phyloP scores from a whole-genome alignment of 495 filamentous ascomycete genomes.

The Aspergillus bertholletiae region DNA sequence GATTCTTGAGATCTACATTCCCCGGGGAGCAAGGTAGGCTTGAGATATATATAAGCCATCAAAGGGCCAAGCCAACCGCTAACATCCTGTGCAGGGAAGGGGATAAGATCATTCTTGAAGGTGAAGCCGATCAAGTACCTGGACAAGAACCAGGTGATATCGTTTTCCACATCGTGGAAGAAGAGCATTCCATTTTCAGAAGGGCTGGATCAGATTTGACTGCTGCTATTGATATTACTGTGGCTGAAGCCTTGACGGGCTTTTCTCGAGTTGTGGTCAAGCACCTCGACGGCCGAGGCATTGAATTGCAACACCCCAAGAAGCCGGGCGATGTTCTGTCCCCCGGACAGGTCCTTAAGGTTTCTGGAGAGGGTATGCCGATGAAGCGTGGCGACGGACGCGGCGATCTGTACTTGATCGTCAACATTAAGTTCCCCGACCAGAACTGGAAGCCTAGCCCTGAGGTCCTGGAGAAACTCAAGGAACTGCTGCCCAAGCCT shows the following conservation, averaged over 20 bases:
- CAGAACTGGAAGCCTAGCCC: conserved; percentile 75
- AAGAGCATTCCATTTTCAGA: conserved; percentile 74
- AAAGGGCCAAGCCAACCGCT: conserved; percentile 6
- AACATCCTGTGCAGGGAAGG: conserved; percentile 54
- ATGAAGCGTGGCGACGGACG: conserved; percentile 75
- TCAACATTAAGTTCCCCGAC: conserved; percentile 86
- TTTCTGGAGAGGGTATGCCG: conserved; percentile 91
- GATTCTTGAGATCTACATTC: conserved; percentile 93
- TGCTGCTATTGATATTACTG: conserved; percentile 71
- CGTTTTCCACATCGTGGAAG: conserved; percentile 80
- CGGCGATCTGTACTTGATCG: conserved; percentile 83
- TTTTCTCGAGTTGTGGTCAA: conserved; percentile 89
- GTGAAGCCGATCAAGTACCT: conserved; percentile 91
- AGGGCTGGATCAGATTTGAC: conserved; percentile 80
- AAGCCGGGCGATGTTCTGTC: conserved; percentile 70
- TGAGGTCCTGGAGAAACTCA: conserved; percentile 59
- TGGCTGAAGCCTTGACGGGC: conserved; percentile 81
- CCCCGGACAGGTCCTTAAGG: conserved; percentile 78
- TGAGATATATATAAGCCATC: neutral
- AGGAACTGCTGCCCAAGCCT: conserved; percentile 69
- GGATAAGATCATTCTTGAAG: conserved; percentile 84
- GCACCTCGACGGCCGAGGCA: conserved; percentile 91
- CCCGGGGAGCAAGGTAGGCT: conserved; percentile 68
- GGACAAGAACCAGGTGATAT: conserved; percentile 91
- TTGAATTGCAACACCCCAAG: conserved; percentile 67